Base-by-base conservation (phyloP, 345 rosid species). In the Chamaenerion angustifolium region DNA sequence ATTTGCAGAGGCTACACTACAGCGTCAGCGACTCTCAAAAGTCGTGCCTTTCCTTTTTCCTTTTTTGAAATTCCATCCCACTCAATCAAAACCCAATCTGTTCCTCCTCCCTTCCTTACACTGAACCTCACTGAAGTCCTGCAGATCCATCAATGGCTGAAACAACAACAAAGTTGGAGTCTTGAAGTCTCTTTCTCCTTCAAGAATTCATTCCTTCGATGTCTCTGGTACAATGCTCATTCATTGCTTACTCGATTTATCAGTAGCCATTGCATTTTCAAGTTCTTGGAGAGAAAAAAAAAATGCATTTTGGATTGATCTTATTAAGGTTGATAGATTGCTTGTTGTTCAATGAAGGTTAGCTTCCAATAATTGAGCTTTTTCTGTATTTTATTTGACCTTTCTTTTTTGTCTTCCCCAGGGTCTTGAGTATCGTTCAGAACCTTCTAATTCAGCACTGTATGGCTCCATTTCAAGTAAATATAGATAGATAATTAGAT, bases 21-120 rank as follows among this genome's bases (percentile, higher is more conserved):
- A 16, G 18, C 18, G 18, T 47, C 52, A 43, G 37, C 56, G 13
- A 49, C 49, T 45, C 73, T 68, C 64, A 65, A 67, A 67, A 56
- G 63, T 61, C 52, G 72, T 58, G 72, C 70, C 48, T 43, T 49
- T 52, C 13, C 25, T 46, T 45, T 44, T 23, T 25, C 42, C 10
- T 31, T 31, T 31, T 31, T 31, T 31, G 37, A 31, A 31, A 31
- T 31, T 31, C 37, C 48, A 13, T 15, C 11, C 10, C 25, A 46
- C 49, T 46, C 49, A 15, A 46, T 46, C 49, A 17, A 8, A 15
- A 17, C 49, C 49, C 49, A 46, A 16, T 46, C 23, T 23, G 25
- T 23, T 46, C 21, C 16, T 23, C 48, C n/a, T n/a, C 7, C 21
- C 0, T 15, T 46, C 49, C 14, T n/a, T 15, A 21, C 51, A 8